Conservation (phyloP, 345 rosid genomes). For the Jatropha curcas region DNA sequence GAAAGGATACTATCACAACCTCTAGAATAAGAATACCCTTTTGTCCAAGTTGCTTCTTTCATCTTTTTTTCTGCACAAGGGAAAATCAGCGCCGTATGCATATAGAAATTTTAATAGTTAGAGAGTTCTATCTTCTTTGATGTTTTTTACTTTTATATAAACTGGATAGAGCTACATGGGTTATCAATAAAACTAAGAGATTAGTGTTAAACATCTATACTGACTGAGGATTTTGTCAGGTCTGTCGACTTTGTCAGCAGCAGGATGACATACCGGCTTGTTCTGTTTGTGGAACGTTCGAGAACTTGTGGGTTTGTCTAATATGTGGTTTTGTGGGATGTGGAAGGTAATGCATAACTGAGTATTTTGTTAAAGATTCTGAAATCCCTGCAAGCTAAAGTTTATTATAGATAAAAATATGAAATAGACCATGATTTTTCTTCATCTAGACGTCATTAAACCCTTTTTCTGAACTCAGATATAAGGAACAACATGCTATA, state of each 20-base stretch:
- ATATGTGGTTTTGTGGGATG: conserved; percentile 94
- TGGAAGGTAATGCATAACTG: conserved; percentile 65
- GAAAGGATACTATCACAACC: neutral
- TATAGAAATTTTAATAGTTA: neutral
- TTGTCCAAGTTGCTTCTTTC: conserved; percentile 9
- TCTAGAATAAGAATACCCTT: neutral
- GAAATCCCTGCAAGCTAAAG: neutral
- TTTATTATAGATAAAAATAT: neutral
- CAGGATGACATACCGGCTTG: conserved; percentile 76
- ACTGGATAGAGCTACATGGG: neutral
- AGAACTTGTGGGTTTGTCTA: conserved; percentile 87
- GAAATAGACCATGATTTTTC: neutral
- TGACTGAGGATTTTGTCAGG: conserved; percentile 42
- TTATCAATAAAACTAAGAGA: neutral
- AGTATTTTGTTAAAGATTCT: conserved; percentile 2
- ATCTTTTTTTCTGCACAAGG: neutral
- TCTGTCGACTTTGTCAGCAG: conserved; percentile 87
- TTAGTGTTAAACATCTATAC: neutral
- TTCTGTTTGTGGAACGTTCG: conserved; percentile 73
- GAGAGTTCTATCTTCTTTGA: neutral
- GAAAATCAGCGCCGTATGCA: neutral
- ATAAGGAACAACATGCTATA: conserved; percentile 89
- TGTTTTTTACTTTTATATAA: neutral
- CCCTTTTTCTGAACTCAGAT: conserved; percentile 46
- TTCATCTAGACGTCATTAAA: conserved; percentile 2